Conservation (phyloP, 2,329 filamentous ascomycete genomes). For the Cercospora sp. region DNA sequence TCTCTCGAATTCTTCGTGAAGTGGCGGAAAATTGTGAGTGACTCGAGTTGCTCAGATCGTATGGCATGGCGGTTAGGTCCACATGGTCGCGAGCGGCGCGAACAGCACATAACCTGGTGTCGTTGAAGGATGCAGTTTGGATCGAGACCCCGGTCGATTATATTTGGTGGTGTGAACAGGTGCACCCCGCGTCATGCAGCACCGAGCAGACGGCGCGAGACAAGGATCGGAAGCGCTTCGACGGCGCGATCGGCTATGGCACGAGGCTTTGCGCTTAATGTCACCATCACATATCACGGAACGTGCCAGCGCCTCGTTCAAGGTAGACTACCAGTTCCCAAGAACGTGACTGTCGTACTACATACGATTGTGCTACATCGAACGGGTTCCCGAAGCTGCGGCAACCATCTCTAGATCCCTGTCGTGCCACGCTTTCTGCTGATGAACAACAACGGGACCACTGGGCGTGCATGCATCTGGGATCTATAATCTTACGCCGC, state of each 20-base stretch:
- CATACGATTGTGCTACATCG: not conserved
- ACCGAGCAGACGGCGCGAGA: not conserved
- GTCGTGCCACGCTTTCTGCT: not conserved
- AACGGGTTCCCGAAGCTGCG: not conserved
- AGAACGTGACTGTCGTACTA: not conserved
- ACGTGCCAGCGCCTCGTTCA: not conserved
- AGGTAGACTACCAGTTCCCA: not conserved
- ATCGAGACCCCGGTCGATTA: constrained; percentile 5
- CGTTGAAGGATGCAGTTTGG: constrained; percentile 10
- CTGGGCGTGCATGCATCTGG: not conserved
- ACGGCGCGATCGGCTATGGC: constrained; percentile 1
- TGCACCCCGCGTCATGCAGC: constrained; percentile 5
- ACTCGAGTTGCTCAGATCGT: not conserved
- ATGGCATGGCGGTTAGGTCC: not conserved
- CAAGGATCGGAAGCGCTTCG: not conserved
- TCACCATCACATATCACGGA: not conserved
- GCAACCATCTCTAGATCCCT: not conserved
- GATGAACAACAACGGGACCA: not conserved
- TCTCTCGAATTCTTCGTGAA: not conserved
- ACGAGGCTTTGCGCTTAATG: not conserved
- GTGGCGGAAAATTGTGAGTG: not conserved
- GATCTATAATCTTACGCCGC: constrained; percentile 25
- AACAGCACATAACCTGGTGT: not conserved
- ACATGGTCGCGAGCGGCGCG: not conserved
- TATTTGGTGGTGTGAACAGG: constrained; percentile 11